These are phyloP conservation scores for Epicoccum sorghinum DNA, from an alignment of 2,329 filamentous ascomycete genomes.

Conservation along the genomic window DNA sequence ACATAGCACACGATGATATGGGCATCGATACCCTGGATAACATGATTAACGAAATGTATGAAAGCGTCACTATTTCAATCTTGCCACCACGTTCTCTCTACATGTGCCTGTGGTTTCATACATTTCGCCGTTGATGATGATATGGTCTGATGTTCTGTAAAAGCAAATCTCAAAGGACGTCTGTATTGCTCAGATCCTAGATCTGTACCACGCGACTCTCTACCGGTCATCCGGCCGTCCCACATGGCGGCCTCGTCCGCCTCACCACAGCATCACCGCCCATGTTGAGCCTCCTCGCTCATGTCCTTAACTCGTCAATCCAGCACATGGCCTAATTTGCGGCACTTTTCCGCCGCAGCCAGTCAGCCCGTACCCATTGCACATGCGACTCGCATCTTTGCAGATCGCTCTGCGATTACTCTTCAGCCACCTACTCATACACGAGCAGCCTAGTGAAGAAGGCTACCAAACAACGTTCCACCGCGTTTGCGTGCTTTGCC, in stretches of 20 bases:
- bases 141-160: neutral
- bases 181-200: neutral
- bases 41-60: slow-evolving; percentile 16
- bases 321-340: slow-evolving; percentile 2
- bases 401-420: slow-evolving; percentile 6
- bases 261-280: slow-evolving; percentile 4
- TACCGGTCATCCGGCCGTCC: slow-evolving; percentile 6
- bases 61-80: slow-evolving; percentile 16
- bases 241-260: slow-evolving; percentile 7
- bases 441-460: neutral
- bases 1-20: slow-evolving; percentile 12
- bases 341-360: neutral
- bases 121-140: neutral
- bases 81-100: neutral
- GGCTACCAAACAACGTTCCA: neutral
- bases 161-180: slow-evolving; percentile 1
- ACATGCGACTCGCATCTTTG: neutral
- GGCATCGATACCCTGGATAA: slow-evolving; percentile 13
- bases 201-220: neutral
- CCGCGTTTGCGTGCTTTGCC: slow-evolving; percentile 1
- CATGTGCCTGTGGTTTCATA: neutral
- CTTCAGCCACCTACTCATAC: slow-evolving; percentile 12
- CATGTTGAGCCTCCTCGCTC: slow-evolving; percentile 9
- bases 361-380: slow-evolving; percentile 2
- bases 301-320: slow-evolving; percentile 9